phyloP scores from a whole-genome alignment of 495 filamentous ascomycete species.

The Penicillium pulvis region DNA sequence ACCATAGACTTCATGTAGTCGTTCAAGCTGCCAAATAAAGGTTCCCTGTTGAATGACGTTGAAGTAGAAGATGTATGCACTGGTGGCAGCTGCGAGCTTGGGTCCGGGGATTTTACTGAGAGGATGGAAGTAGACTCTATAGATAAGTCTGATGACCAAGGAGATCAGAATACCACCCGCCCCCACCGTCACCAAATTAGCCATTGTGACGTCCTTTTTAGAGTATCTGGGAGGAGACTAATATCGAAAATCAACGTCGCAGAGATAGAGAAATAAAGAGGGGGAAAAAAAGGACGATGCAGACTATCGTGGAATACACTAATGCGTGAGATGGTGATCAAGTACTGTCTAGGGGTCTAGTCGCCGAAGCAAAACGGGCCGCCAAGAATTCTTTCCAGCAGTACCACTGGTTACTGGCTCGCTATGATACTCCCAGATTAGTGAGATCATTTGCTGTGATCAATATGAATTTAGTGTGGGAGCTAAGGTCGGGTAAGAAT shows the following conservation, averaged over 20 bases:
- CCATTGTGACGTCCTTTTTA: background rate
- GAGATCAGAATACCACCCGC: constrained; percentile 9
- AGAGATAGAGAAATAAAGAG: background rate
- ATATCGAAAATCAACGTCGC: background rate
- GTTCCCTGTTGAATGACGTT: constrained; percentile 32
- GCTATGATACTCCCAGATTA: background rate
- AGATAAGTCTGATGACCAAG: constrained; percentile 26
- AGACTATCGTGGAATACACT: background rate
- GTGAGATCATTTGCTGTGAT: background rate
- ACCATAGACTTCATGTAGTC: constrained; percentile 53
- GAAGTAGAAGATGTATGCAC: constrained; percentile 54
- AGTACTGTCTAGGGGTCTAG: background rate
- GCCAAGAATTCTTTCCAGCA: background rate
- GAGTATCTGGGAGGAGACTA: background rate
- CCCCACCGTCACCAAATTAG: background rate
- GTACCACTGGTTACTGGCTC: background rate
- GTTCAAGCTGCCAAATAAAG: constrained; percentile 26
- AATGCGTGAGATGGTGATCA: background rate
- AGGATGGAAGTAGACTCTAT: constrained; percentile 55
- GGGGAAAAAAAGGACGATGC: background rate
- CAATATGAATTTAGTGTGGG: background rate
- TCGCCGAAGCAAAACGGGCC: background rate
- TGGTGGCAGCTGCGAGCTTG: constrained; percentile 47
- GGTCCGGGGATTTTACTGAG: constrained; percentile 49
- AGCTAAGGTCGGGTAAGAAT: background rate